A percentile compares a stretch with the other conserved stretches of the same genome.
These are phyloP conservation scores for Saksenaea oblongispora DNA, from an alignment of 371 early-diverging fungal species.

Conservation along the genomic window DNA sequence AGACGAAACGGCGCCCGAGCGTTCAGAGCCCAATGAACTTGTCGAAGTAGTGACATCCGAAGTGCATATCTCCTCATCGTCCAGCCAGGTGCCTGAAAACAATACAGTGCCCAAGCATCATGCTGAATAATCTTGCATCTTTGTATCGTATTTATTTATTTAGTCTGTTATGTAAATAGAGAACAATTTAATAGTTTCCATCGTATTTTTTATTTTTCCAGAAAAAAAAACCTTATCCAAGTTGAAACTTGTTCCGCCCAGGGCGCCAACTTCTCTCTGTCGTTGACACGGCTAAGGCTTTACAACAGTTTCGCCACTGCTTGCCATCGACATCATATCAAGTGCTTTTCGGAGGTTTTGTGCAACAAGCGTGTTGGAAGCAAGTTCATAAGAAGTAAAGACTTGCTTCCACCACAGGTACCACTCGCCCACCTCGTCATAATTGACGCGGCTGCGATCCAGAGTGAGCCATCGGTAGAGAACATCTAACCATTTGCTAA, in stretches of 20 bases:
- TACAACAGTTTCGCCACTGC: slow-evolving; percentile 18
- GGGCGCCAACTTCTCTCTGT: too few relatives aligned
- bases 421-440: slow-evolving; percentile 68
- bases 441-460: slow-evolving; percentile 46
- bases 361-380: slow-evolving; percentile 44
- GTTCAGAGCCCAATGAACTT: not conserved
- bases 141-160: not conserved
- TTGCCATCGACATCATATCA: slow-evolving; percentile 66
- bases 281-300: not conserved
- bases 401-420: slow-evolving; percentile 74
- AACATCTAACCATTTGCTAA: slow-evolving; percentile 71
- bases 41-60: not conserved
- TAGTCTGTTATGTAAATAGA: not conserved
- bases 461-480: slow-evolving; percentile 69
- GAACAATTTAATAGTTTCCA: not conserved
- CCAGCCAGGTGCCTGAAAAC: not conserved
- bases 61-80: not conserved
- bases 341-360: slow-evolving; percentile 66
- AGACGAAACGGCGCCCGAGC: not conserved
- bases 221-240: too few relatives aligned
- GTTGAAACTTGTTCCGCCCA: too few relatives aligned
- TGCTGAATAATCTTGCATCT: not conserved
- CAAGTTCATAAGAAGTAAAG: slow-evolving; percentile 51
- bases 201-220: not conserved
- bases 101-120: not conserved